phyloP scores from a whole-genome alignment of 495 filamentous ascomycete genomes.

The Penicillium steckii region DNA sequence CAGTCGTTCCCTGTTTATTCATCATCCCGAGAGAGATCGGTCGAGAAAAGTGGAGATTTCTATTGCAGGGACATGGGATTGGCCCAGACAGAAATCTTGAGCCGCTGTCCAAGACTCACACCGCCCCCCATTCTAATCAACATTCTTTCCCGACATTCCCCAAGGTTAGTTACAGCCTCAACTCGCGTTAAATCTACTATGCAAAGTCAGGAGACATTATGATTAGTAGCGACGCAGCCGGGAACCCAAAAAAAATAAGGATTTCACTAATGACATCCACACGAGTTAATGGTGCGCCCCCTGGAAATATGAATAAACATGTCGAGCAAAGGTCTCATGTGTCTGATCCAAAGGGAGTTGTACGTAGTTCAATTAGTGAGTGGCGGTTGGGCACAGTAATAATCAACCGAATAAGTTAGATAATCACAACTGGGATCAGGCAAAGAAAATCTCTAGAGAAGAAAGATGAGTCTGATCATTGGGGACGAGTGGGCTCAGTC shows the following conservation, averaged over 20 bases:
- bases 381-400: background rate
- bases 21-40: background rate
- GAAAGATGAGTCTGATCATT: background rate
- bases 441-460: background rate
- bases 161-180: slow-evolving; percentile 45
- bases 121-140: background rate
- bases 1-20: background rate
- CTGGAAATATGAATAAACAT: background rate
- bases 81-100: background rate
- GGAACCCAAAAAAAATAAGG: slow-evolving; percentile 3
- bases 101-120: background rate
- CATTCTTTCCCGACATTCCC: background rate
- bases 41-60: background rate
- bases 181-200: slow-evolving; percentile 13
- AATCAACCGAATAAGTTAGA: background rate
- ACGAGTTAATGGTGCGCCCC: background rate
- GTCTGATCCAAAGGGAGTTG: background rate
- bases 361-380: background rate
- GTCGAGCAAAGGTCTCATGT: background rate
- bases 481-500: background rate
- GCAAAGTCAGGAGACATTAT: slow-evolving; percentile 14
- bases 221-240: slow-evolving; percentile 9
- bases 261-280: slow-evolving; percentile 5
- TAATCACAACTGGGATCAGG: background rate
- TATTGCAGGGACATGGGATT: background rate